Base-by-base conservation (phyloP, 345 rosid genomes). In the Brassica rapa region DNA sequence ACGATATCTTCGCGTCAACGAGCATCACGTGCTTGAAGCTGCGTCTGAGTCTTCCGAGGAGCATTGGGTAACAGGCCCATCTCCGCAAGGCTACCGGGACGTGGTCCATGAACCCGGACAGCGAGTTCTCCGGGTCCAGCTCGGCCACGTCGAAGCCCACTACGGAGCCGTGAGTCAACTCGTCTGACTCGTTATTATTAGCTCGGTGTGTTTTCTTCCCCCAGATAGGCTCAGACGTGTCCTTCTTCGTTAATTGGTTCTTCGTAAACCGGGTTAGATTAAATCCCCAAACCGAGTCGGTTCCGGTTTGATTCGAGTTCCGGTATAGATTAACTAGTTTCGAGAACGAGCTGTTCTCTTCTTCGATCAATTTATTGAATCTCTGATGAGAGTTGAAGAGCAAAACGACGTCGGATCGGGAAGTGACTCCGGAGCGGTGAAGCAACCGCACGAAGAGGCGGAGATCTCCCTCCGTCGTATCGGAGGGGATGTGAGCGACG, bases 21-120 rank as follows among this genome's bases (percentile, higher is more conserved):
- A 95, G 84, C 84, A 89, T 79, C 19, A 91, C 66, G 71, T 90
- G 99, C 84, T 89, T 95, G 73, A 89, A 95, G 77, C 78, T 89
- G 30, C 92, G 87, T 67, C 94, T 75, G 37, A 95, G 75, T 24
- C 97, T 92, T 1, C 98, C 99, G 0, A 95, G 87, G 0, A 95
- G 81, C 97, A 95, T 91, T 23, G 97, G 91, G 41, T 91, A 94
- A 80, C 94, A 87, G 4, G 97, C 97, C 98, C 98, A 94, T 64
- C 98, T 77, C 68, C 90, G 76, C 73, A 93, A 65, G 73, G 86
- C 82, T 81, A 93, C 79, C 0, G 96, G 96, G 32, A 90, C 90
- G 49, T 86, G 87, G 37, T 90, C 90, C 60, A 95, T 35, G 24
- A 95, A 95, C 41, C 98, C 99, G 6, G 91, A 76, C 0, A 95